Evolutionary conservation across 2,329 filamentous ascomycete genomes (phyloP).

Genomic region (Cladosporium sp.): DNA sequence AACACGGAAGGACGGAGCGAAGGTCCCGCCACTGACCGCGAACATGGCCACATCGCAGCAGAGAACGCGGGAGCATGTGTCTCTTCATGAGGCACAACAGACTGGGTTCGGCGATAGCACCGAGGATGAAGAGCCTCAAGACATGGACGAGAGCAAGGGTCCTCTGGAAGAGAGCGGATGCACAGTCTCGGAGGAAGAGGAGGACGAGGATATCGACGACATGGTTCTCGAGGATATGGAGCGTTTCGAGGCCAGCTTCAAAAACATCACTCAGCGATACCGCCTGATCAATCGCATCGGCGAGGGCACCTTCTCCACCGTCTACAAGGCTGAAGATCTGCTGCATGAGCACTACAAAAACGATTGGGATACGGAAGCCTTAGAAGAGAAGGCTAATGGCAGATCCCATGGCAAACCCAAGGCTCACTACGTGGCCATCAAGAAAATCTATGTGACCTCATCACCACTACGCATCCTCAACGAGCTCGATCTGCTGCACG

Average conservation of each 20-base stretch:
- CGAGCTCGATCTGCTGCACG: slow-evolving; percentile 87
- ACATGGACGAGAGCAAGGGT: slow-evolving; percentile 46
- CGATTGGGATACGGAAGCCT: slow-evolving; percentile 72
- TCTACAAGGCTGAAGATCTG: slow-evolving; percentile 96
- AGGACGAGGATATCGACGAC: slow-evolving; percentile 59
- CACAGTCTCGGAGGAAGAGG: slow-evolving; percentile 43
- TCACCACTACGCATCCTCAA: slow-evolving; percentile 91
- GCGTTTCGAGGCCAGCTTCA: slow-evolving; percentile 75
- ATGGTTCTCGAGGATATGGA: slow-evolving; percentile 80
- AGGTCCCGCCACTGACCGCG: not conserved
- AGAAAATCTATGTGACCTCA: slow-evolving; percentile 99
- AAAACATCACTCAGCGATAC: slow-evolving; percentile 76
- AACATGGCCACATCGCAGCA: slow-evolving; percentile 21
- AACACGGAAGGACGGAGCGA: slow-evolving; percentile 14
- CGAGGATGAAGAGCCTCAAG: slow-evolving; percentile 33
- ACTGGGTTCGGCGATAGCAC: slow-evolving; percentile 19
- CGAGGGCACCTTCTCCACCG: slow-evolving; percentile 97
- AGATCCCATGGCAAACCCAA: slow-evolving; percentile 31
- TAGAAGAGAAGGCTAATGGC: slow-evolving; percentile 50
- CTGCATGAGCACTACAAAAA: slow-evolving; percentile 79
- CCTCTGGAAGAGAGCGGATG: slow-evolving; percentile 47
- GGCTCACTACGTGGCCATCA: slow-evolving; percentile 86
- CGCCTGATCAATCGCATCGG: slow-evolving; percentile 94
- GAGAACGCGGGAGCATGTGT: slow-evolving; percentile 17
- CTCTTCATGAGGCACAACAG: slow-evolving; percentile 21